A percentile compares a stretch with the other conserved stretches of the same genome.
Conservation (phyloP, 441 rosid genomes). For the Erodium texanum region DNA sequence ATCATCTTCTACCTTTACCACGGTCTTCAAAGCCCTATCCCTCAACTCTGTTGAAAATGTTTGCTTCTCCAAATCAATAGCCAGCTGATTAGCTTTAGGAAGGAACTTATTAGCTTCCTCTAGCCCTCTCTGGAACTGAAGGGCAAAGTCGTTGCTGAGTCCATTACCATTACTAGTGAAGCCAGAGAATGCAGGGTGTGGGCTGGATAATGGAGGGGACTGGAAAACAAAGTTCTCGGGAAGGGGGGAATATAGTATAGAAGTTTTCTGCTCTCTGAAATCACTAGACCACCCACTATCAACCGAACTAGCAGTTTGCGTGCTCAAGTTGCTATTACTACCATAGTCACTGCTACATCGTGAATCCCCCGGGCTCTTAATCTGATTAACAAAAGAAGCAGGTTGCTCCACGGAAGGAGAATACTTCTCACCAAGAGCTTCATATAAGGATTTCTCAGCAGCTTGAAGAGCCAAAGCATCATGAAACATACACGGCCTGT, state of each 20-base stretch:
- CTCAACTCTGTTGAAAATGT: slow-evolving; percentile 9
- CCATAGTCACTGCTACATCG: not conserved
- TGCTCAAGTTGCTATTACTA: not conserved
- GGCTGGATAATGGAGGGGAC: not conserved
- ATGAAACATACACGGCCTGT: slow-evolving; percentile 52
- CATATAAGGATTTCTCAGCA: slow-evolving; percentile 58
- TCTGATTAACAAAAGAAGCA: not conserved
- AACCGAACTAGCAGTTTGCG: not conserved
- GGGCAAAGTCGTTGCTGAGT: slow-evolving; percentile 40
- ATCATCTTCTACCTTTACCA: slow-evolving; percentile 17
- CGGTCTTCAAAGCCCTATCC: slow-evolving; percentile 8
- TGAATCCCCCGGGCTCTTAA: not conserved
- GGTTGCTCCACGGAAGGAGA: not conserved
- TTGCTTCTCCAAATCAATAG: slow-evolving; percentile 27
- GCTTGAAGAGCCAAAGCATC: slow-evolving; percentile 63
- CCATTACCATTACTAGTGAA: slow-evolving; percentile 18
- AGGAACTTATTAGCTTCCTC: slow-evolving; percentile 87
- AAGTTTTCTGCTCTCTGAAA: not conserved
- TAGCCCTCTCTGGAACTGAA: slow-evolving; percentile 63
- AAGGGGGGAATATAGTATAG: not conserved
- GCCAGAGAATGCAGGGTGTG: not conserved
- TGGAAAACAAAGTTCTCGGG: not conserved
- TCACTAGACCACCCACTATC: not conserved
- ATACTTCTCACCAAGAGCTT: slow-evolving; percentile 22
- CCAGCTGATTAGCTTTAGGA: slow-evolving; percentile 48